Conservation (phyloP, 2,329 filamentous ascomycete species). For the Aurifilum marmelostoma region DNA sequence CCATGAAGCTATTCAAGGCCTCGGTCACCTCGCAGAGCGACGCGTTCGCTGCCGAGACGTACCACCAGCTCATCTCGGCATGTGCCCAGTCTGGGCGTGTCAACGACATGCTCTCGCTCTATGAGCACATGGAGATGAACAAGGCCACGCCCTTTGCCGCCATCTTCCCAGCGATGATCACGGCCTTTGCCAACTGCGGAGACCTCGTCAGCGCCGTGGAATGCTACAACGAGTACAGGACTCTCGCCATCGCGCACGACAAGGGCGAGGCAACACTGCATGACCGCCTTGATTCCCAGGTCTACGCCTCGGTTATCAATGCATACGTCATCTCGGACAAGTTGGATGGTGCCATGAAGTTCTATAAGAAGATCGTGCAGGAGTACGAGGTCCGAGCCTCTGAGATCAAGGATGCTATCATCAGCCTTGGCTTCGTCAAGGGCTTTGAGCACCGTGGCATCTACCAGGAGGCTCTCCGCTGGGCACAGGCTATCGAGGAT, state of each 20-base stretch:
- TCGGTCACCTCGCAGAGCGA: slow-evolving; percentile 66
- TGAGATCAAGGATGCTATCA: slow-evolving; percentile 71
- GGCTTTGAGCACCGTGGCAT: slow-evolving; percentile 72
- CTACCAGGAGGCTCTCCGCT: slow-evolving; percentile 72
- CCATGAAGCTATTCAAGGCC: slow-evolving; percentile 81
- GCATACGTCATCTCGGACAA: slow-evolving; percentile 85
- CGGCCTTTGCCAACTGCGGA: slow-evolving; percentile 81
- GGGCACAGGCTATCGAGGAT: slow-evolving; percentile 68
- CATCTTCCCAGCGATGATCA: slow-evolving; percentile 92
- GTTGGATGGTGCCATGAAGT: slow-evolving; percentile 78
- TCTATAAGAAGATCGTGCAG: slow-evolving; percentile 77
- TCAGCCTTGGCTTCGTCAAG: slow-evolving; percentile 76
- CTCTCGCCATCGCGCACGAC: slow-evolving; percentile 83
- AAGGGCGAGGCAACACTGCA: slow-evolving; percentile 69
- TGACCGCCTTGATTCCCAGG: slow-evolving; percentile 76
- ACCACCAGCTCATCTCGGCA: slow-evolving; percentile 81
- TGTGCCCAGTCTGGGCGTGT: slow-evolving; percentile 82
- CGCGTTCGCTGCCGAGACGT: slow-evolving; percentile 79
- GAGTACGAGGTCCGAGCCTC: slow-evolving; percentile 61
- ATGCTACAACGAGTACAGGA: slow-evolving; percentile 93
- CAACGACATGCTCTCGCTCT: slow-evolving; percentile 87
- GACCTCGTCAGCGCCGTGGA: slow-evolving; percentile 88
- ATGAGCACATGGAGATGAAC: slow-evolving; percentile 85
- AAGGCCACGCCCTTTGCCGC: slow-evolving; percentile 75
- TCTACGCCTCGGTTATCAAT: slow-evolving; percentile 90